Evolutionary conservation across 139 green algal species (phyloP).

Genomic region (Deuterostichococcus epilithicus): DNA sequence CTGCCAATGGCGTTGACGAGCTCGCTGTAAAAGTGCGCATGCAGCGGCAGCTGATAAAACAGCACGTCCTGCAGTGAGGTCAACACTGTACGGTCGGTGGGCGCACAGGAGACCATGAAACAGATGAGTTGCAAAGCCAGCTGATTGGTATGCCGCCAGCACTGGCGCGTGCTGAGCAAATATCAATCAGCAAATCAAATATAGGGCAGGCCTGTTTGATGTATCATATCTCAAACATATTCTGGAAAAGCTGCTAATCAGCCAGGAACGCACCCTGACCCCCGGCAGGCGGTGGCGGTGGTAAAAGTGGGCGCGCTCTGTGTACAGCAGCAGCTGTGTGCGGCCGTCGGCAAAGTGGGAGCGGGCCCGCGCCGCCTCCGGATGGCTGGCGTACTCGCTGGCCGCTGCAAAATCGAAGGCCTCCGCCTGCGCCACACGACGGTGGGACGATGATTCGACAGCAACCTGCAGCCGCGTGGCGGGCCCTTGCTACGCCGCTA

Average conservation of each 20-base stretch:
- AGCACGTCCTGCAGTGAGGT: conserved; percentile 58
- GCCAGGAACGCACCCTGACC: conserved; percentile 48
- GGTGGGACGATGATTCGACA: too few relatives aligned
- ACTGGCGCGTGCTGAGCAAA: too few relatives aligned
- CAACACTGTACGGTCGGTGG: too few relatives aligned
- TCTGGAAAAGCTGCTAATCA: neutral
- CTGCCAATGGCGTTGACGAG: conserved; percentile 65
- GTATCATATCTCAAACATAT: neutral
- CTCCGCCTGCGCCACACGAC: conserved; percentile 24
- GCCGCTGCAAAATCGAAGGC: conserved; percentile 55
- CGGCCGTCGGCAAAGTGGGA: conserved; percentile 74
- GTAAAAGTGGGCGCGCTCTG: conserved; percentile 96
- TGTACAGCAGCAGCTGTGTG: conserved; percentile 84
- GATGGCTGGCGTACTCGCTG: conserved; percentile 76
- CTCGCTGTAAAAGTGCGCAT: conserved; percentile 79
- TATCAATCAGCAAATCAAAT: too few relatives aligned
- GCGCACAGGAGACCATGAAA: too few relatives aligned
- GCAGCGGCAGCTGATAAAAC: conserved; percentile 84
- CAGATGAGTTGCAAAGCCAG: too few relatives aligned
- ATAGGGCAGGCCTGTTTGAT: too few relatives aligned
- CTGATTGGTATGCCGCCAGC: too few relatives aligned
- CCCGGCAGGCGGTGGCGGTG: conserved; percentile 67
- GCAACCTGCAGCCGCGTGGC: too few relatives aligned
- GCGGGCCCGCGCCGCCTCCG: conserved; percentile 60
- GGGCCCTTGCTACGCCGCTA: too few relatives aligned